Percentiles rank a stretch among this genome's conserved stretches.
Conservation (phyloP, 305 asterid genomes). For the Fraxinus velutina region DNA sequence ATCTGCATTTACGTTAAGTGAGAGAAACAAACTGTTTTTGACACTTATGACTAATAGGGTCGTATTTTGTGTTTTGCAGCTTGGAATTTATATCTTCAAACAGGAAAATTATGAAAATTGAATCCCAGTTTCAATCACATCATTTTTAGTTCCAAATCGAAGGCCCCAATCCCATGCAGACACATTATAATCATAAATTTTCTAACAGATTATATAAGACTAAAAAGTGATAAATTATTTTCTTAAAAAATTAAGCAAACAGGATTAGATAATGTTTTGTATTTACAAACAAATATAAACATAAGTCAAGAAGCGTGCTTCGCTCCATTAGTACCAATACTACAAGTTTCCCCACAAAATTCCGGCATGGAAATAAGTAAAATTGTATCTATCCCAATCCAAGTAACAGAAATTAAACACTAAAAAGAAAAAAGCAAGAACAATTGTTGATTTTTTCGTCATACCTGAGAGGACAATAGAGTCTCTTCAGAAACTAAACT, state of each 20-base stretch:
- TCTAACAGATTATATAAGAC: not conserved
- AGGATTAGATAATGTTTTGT: not conserved
- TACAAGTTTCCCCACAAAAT: not conserved
- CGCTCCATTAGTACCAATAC: not conserved
- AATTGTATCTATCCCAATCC: not conserved
- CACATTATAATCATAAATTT: not conserved
- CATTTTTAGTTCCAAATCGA: not conserved
- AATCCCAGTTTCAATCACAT: not conserved
- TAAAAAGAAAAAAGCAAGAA: not conserved
- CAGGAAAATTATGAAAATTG: not conserved
- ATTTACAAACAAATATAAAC: not conserved
- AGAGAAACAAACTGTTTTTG: not conserved
- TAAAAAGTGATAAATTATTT: not conserved
- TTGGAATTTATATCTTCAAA: not conserved
- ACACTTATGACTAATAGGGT: not conserved
- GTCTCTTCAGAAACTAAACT: constrained; percentile 39
- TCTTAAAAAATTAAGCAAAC: not conserved
- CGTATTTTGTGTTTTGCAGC: not conserved
- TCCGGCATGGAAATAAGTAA: not conserved
- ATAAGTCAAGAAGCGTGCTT: not conserved
- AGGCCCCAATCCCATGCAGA: not conserved
- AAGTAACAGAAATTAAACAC: not conserved
- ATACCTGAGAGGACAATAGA: constrained; percentile 47
- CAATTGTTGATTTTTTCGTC: not conserved
- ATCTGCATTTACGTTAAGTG: not conserved